Evolutionary conservation across 495 filamentous ascomycete species (phyloP).

Genomic region (Neurospora cerealis): DNA sequence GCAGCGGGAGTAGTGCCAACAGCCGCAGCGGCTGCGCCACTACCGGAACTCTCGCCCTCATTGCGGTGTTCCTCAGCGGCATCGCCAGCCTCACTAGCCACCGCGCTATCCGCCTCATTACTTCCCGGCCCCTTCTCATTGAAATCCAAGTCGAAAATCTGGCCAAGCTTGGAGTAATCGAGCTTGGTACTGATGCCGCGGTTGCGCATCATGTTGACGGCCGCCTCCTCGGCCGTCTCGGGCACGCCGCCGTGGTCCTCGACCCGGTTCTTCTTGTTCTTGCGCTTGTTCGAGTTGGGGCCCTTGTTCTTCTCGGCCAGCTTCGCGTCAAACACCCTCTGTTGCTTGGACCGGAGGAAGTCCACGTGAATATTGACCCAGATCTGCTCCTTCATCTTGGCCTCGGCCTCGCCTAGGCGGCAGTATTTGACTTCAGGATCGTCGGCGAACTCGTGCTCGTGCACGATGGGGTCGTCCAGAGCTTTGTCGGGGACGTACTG

Average conservation of each 20-base stretch:
- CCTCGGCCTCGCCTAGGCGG: constrained; percentile 58
- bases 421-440: constrained; percentile 77
- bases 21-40: background rate
- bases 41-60: background rate
- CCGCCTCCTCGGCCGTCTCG: constrained; percentile 59
- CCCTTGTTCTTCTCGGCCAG: constrained; percentile 42
- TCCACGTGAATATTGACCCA: constrained; percentile 93
- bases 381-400: constrained; percentile 69
- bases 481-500: background rate
- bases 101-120: constrained; percentile 1
- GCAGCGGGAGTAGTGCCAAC: background rate
- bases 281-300: constrained; percentile 35
- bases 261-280: constrained; percentile 41
- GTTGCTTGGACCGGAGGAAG: constrained; percentile 73
- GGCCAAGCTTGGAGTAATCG: constrained; percentile 61
- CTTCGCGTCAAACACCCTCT: constrained; percentile 58
- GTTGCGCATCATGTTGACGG: constrained; percentile 59
- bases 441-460: constrained; percentile 70
- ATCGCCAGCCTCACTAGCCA: background rate
- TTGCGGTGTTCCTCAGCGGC: background rate
- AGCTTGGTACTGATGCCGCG: constrained; percentile 72
- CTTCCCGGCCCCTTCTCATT: constrained; percentile 29
- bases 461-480: constrained; percentile 47
- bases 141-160: constrained; percentile 33
- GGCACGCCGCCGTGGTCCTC: constrained; percentile 38